Conservation (phyloP, 2,329 filamentous ascomycete genomes). For the Aspergillus niger region DNA sequence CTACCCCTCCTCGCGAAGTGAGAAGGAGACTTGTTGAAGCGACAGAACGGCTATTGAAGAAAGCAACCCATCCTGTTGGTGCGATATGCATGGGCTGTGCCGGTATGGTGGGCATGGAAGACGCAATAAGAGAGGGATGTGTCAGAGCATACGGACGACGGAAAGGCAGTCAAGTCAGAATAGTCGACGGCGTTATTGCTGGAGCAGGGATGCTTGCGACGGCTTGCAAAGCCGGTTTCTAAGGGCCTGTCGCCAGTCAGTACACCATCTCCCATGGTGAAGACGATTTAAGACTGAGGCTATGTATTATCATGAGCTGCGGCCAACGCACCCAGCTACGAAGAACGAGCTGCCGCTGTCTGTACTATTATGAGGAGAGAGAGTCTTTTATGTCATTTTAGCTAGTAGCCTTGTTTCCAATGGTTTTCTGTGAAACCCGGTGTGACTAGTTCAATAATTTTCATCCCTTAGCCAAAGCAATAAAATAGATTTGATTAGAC, state of each 20-base stretch:
- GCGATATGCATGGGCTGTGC: constrained; percentile 85
- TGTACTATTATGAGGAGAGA: background rate
- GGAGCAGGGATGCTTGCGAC: constrained; percentile 40
- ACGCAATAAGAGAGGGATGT: constrained; percentile 71
- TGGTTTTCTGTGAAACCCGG: background rate
- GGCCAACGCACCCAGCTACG: background rate
- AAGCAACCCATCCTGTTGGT: constrained; percentile 53
- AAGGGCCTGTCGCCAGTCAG: background rate
- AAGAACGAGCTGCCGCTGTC: background rate
- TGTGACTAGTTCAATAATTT: background rate
- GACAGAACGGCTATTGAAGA: constrained; percentile 64
- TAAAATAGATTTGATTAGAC: too few relatives aligned
- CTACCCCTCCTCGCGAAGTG: constrained; percentile 65
- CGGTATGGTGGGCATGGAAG: constrained; percentile 84
- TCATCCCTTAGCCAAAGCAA: background rate
- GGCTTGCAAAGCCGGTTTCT: constrained; percentile 42
- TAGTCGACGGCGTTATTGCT: constrained; percentile 69
- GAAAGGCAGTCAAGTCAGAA: constrained; percentile 61
- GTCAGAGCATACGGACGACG: constrained; percentile 63
- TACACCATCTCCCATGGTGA: background rate
- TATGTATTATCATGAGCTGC: background rate
- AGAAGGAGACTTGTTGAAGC: constrained; percentile 67
- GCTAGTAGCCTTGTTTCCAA: background rate
- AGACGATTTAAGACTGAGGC: background rate
- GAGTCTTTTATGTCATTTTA: background rate